Conservation (phyloP, 805 yeast species). For the Yarrowia divulgata region DNA sequence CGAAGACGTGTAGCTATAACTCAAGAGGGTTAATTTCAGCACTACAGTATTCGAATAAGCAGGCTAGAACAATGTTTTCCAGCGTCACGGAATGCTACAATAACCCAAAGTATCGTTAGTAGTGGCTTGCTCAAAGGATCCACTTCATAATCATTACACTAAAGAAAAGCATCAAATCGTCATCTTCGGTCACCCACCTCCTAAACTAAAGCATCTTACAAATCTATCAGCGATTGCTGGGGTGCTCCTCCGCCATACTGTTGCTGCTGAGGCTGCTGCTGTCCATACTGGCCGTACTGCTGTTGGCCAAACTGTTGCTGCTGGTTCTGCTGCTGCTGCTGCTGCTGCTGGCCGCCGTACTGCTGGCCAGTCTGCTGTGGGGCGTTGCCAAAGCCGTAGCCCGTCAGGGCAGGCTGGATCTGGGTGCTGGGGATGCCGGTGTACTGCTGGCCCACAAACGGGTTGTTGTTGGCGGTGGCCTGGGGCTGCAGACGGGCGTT, state of each 20-base stretch:
- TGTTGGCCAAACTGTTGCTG: constrained; percentile 42
- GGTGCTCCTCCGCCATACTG: constrained; percentile 36
- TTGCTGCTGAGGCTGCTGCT: constrained; percentile 39
- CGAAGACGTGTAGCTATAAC: too few relatives aligned
- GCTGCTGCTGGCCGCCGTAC: constrained; percentile 4
- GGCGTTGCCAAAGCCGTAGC: constrained; percentile 93
- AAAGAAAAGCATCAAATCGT: constrained; percentile 37
- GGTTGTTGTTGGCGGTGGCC: constrained; percentile 55
- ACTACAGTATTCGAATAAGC: too few relatives aligned
- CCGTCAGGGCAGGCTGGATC: constrained; percentile 84
- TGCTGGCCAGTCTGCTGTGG: constrained; percentile 47
- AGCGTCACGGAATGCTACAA: too few relatives aligned
- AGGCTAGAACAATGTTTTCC: too few relatives aligned
- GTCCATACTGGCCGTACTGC: constrained; percentile 41
- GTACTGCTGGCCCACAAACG: constrained; percentile 71
- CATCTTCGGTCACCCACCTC: constrained; percentile 10
- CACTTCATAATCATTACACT: constrained; percentile 39
- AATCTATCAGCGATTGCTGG: constrained; percentile 38
- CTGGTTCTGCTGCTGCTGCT: constrained; percentile 26
- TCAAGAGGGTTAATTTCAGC: too few relatives aligned
- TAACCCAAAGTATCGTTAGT: neutral
- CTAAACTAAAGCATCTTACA: constrained; percentile 13
- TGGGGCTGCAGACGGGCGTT: constrained; percentile 68
- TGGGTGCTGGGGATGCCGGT: constrained; percentile 71
- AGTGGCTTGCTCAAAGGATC: constrained; percentile 16